Percentiles rank a stretch among this genome's conserved stretches.
These are phyloP conservation scores for Aspergillus vadensis DNA, from an alignment of 2,329 filamentous ascomycete species.

Conservation along the genomic window DNA sequence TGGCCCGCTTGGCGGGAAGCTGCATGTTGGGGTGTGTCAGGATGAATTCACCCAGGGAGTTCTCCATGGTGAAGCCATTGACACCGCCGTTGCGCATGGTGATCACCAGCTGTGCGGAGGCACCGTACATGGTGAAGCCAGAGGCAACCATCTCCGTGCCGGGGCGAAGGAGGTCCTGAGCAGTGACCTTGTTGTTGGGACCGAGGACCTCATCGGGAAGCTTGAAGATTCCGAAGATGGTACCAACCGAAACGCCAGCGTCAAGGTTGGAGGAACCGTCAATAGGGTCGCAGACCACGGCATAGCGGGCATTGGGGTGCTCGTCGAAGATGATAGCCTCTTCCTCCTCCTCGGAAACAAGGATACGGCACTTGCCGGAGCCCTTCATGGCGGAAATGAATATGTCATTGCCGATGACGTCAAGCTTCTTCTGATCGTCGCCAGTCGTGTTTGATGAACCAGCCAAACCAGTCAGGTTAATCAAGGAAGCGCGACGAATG, in stretches of 20 bases:
- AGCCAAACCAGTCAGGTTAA: constrained; percentile 93
- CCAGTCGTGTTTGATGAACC: constrained; percentile 94
- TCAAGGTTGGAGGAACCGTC: constrained; percentile 97
- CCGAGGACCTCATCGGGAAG: constrained; percentile 66
- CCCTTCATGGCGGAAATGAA: constrained; percentile 95
- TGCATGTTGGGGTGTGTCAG: constrained; percentile 94
- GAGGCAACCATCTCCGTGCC: constrained; percentile 89
- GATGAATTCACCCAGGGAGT: constrained; percentile 96
- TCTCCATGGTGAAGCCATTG: constrained; percentile 98
- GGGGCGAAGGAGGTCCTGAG: constrained; percentile 78
- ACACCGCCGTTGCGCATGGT: constrained; percentile 92
- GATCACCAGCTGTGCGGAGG: constrained; percentile 91
- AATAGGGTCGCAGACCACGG: constrained; percentile 95
- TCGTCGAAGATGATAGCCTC: constrained; percentile 83
- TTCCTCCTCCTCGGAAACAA: constrained; percentile 98
- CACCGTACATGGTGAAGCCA: constrained; percentile 99
- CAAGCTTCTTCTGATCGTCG: constrained; percentile 99
- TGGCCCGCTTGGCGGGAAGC: constrained; percentile 75
- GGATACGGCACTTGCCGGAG: constrained; percentile 82
- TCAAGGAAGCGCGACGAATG: constrained; percentile 91
- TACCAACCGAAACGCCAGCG: constrained; percentile 95
- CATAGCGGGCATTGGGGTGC: constrained; percentile 76
- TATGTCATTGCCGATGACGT: constrained; percentile 97
- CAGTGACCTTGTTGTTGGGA: constrained; percentile 58
- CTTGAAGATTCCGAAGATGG: constrained; percentile 94